Evolutionary conservation across 768 basidiomycete genomes (phyloP), one percentile per base, ranked within the genome.

Genomic region (Artomyces pyxidatus): DNA sequence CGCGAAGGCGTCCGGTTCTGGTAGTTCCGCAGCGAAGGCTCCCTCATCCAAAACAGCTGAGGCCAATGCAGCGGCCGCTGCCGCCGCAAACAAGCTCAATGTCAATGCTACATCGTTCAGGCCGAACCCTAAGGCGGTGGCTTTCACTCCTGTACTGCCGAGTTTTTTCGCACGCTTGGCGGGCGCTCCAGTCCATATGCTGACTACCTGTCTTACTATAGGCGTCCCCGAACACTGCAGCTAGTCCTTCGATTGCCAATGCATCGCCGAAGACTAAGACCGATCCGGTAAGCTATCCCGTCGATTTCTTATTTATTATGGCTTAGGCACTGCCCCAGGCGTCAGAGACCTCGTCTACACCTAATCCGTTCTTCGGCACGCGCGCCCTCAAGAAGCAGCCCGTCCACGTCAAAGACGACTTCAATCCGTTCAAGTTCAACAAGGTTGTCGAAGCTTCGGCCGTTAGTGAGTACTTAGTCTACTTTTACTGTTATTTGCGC

Each of bases 341-440:
- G 27, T 23, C 49, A 19, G 42, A 74, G 71, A 58, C 67, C n/a
- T 70, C 73, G 42, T 50, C 77, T 22, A 65, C 75, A 9, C 80
- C 82, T 27, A 89, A 96, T 61, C 85, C 90, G 16, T 98, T 97
- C 83, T 98, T 96, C 61, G 88, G 92, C 26, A 72, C 79, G 26
- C 83, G 85, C 29, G 63, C 71, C 17, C 77, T 82, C 63, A 91
- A 91, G 75, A 88, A 86, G 68, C 76, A 75, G 3, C 74, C 79
- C 21, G 85, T 94, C 29, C 85, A 90, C 62, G 78, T 95, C 65
- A 90, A 95, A 69, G 91, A 96, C 58, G 95, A 97, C 62, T 99
- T 99, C 63, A 96, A 94, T 64, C 93, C 95, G 14, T 96, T 95
- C 79, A 90, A 89, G 68, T 80, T 85, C 59, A 77, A 78, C 61